phyloP scores from a whole-genome alignment of 2,329 filamentous ascomycete genomes.

The Stachybotrys elegans region DNA sequence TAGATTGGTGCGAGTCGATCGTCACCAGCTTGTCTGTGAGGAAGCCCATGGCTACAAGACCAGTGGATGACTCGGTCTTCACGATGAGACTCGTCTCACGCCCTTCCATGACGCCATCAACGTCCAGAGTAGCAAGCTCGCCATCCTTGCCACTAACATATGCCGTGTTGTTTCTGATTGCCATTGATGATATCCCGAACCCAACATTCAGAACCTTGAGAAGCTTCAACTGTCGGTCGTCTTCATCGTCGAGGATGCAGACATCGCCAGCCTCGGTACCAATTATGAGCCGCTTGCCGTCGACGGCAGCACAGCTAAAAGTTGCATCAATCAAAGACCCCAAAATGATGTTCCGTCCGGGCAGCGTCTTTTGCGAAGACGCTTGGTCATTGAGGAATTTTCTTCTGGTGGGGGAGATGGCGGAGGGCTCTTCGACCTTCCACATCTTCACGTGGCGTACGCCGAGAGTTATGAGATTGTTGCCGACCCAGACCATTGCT shows the following conservation, averaged over 20 bases:
- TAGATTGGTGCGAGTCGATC: conserved; percentile 69
- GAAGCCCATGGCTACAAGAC: conserved; percentile 65
- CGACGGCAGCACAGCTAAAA: conserved; percentile 75
- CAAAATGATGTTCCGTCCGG: conserved; percentile 82
- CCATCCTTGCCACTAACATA: conserved; percentile 67
- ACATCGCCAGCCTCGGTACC: conserved; percentile 85
- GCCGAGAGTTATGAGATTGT: conserved; percentile 76
- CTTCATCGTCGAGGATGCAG: conserved; percentile 78
- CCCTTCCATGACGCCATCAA: conserved; percentile 43
- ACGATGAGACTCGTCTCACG: conserved; percentile 32
- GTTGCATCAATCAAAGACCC: conserved; percentile 76
- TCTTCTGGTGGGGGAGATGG: conserved; percentile 59
- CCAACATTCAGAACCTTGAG: conserved; percentile 59
- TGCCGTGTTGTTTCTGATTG: conserved; percentile 52
- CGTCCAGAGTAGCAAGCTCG: conserved; percentile 47
- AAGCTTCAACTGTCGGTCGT: conserved; percentile 65
- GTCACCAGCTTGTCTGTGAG: conserved; percentile 64
- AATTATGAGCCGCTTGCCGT: conserved; percentile 69
- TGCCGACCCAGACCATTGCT: conserved; percentile 88
- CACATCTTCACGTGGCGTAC: conserved; percentile 92
- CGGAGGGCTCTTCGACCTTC: conserved; percentile 66
- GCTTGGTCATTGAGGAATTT: conserved; percentile 43
- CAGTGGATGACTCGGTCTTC: conserved; percentile 30
- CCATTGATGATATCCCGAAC: conserved; percentile 64
- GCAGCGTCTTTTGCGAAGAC: conserved; percentile 56